Evolutionary conservation across 2,329 filamentous ascomycete genomes (phyloP), one percentile per base, ranked within the genome.

Genomic region (Epichloe baconii): DNA sequence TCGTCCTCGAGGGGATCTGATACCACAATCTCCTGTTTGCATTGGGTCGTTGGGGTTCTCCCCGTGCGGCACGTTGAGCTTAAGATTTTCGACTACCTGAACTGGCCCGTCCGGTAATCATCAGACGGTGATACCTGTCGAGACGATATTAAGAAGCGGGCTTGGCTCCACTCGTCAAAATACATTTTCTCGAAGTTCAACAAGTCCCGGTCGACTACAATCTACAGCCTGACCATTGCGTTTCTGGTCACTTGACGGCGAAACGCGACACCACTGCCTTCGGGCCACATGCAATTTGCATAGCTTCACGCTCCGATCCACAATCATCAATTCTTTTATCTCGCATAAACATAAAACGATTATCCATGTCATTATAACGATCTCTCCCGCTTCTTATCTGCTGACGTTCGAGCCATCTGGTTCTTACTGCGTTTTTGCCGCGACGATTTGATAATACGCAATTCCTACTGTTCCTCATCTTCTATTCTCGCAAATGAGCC

Each of bases 331-430:
- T 58, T 61, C 60, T 59, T 64, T 61, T 47, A 21, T 43, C 38
- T 46, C 31, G 19, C 45, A 41, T 53, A 56, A 57, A 37, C 48
- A 54, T 55, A 54, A 59, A 56, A 64, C 63, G 62, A 64, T 60
- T 59, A 37, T 64, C 63, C 62, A 72, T 72, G 70, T 71, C 63
- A 62, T 64, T 58, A 66, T 72, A 72, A 72, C 70, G 69, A 68
- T 62, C 62, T 51, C 61, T 58, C 56, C 61, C 58, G 59, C 58
- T 64, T 67, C 57, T 57, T 59, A 62, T 62, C 55, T 59, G 60
- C 53, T 55, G 60, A 52, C 23, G 60, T 56, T 54, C 54, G 57
- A 62, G 61, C 63, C 62, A 46, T 55, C 57, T 52, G 58, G 61
- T 61, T 64, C 62, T 52, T 57, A 50, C 53, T 56, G 58, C 55